A percentile compares a stretch with the other conserved stretches of the same genome.
Conservation (phyloP, 768 basidiomycete genomes). For the Tremella fuciformis region DNA sequence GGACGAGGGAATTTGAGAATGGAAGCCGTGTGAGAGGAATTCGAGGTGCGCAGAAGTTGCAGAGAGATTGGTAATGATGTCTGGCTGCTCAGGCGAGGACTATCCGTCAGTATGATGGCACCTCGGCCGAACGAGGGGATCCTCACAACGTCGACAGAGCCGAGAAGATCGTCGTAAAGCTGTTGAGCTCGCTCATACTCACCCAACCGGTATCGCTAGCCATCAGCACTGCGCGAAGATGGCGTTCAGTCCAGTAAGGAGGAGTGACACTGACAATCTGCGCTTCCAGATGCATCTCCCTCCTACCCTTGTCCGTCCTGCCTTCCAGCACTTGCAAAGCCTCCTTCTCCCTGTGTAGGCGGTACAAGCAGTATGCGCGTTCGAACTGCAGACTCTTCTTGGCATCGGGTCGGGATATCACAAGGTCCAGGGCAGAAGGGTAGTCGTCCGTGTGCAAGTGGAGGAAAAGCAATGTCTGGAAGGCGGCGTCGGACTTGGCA, state of each 20-base stretch:
- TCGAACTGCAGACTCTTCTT: conserved; percentile 59
- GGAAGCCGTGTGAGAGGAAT: conserved; percentile 60
- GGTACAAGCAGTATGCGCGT: conserved; percentile 77
- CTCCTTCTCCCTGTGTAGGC: conserved; percentile 72
- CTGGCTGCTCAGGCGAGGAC: conserved; percentile 83
- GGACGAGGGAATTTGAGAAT: conserved; percentile 26
- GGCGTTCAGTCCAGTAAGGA: background rate
- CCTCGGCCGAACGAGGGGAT: conserved; percentile 46
- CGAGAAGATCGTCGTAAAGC: conserved; percentile 75
- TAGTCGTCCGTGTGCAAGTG: conserved; percentile 85
- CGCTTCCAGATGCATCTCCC: conserved; percentile 74
- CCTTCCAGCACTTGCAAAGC: conserved; percentile 59
- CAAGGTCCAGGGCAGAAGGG: conserved; percentile 63
- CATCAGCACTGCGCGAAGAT: background rate
- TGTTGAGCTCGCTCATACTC: conserved; percentile 70
- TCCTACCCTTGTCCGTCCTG: conserved; percentile 54
- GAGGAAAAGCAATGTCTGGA: conserved; percentile 80
- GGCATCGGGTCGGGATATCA: conserved; percentile 51
- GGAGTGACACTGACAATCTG: conserved; percentile 65
- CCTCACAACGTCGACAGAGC: conserved; percentile 66
- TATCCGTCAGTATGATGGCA: conserved; percentile 43
- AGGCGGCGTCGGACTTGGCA: conserved; percentile 62
- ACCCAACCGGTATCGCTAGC: conserved; percentile 73
- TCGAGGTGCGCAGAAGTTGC: conserved; percentile 79
- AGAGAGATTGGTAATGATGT: conserved; percentile 78